These are phyloP conservation scores for Sporothrix sp. DNA, from an alignment of 2,329 filamentous ascomycete genomes.

Conservation along the genomic window DNA sequence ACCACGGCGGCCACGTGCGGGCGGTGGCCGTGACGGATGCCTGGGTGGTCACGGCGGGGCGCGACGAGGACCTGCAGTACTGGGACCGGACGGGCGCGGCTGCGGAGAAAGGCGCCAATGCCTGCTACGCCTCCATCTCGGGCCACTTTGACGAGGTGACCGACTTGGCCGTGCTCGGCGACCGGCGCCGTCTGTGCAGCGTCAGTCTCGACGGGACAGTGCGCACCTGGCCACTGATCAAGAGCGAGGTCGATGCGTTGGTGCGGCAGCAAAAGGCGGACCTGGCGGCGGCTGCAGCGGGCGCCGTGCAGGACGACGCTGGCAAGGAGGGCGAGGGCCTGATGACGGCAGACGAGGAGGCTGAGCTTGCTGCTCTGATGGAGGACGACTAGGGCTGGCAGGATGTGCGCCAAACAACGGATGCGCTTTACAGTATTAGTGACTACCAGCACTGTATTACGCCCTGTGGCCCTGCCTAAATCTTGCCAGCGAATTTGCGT, in stretches of 20 bases:
- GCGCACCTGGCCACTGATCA: constrained; percentile 68
- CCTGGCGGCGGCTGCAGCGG: constrained; percentile 31
- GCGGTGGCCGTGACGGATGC: constrained; percentile 66
- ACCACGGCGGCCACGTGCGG: constrained; percentile 83
- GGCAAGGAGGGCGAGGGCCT: constrained; percentile 44
- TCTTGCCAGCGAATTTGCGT: too few relatives aligned
- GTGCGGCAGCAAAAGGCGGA: constrained; percentile 40
- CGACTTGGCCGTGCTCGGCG: constrained; percentile 56
- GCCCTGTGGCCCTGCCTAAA: too few relatives aligned
- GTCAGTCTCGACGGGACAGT: constrained; percentile 86
- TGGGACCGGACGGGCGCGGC: constrained; percentile 79
- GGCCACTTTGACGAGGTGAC: constrained; percentile 95
- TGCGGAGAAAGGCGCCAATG: constrained; percentile 62
- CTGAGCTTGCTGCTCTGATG: constrained; percentile 86
- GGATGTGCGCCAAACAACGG: too few relatives aligned
- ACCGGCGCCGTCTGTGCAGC: constrained; percentile 54
- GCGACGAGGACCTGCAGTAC: constrained; percentile 84
- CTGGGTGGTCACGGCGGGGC: constrained; percentile 78
- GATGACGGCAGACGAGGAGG: constrained; percentile 80
- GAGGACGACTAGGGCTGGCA: constrained; percentile 47
- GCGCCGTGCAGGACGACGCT: constrained; percentile 48
- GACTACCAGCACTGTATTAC: too few relatives aligned
- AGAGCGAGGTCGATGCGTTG: constrained; percentile 43
- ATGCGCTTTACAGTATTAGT: too few relatives aligned
- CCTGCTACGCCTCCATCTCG: constrained; percentile 59